Base-by-base conservation (phyloP, 371 early-diverging fungal species). In the Catenaria anguillulae region DNA sequence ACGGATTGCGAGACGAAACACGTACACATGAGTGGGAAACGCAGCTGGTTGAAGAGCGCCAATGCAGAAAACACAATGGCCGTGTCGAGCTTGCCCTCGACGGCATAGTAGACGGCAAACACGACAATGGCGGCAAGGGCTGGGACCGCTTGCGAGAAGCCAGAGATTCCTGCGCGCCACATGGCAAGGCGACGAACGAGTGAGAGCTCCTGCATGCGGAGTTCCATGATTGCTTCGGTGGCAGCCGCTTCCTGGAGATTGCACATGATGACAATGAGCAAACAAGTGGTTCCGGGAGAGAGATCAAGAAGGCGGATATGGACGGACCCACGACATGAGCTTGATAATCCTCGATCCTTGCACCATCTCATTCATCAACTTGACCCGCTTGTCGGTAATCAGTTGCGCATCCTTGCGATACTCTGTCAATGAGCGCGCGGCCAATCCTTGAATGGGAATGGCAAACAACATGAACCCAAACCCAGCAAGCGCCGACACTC, bases 341-440 rank as follows among this genome's bases (percentile, higher is more conserved):
- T 78, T 78, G 63, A 78, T 70, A 37, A 75, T 68, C 46, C 72
- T 74, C 36, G 76, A 73, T n/a, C 72, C 72, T 12, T 72, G 62
- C 61, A 77, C 52, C 15, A 76, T 66, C 55, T 76, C 76, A 60
- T 73, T 73, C 29, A 50, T 29, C 21, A 50, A 23, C 55, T 89
- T 90, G 62, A 92, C 85, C 66, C 97, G 79, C 26, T 72, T 68
- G 70, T 95, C 95, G 73, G 58, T 58, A 24, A 58, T 36, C 15
- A 4, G 8, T 36, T 58, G 58, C 36, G 42, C 23, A n/a, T 33
- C 21, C 13, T 31, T n/a, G 0, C 58, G 36, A 24, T 24, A 21
- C 26, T 19, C 6, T 2, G 13, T 13, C 12, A 58, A 10, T 0
- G 21, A 13, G 24, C 17, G 17, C 58, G 36, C 36, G 1, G 42